Percentiles rank a stretch among this genome's conserved stretches.
phyloP scores from a whole-genome alignment of 495 filamentous ascomycete species.

The Penicillium flavigenum region DNA sequence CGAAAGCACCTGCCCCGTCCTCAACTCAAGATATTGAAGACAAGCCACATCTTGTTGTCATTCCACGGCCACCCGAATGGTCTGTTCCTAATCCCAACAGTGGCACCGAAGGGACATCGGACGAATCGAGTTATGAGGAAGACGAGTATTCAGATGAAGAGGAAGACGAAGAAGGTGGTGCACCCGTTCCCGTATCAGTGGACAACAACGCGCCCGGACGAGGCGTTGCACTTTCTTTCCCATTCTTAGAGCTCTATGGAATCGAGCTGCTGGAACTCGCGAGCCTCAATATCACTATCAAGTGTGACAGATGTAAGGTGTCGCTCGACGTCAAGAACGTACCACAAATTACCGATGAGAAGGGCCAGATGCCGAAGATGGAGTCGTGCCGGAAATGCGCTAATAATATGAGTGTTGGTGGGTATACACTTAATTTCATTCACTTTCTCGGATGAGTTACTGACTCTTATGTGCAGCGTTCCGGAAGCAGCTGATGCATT shows the following conservation, averaged over 20 bases:
- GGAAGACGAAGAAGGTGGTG: conserved; percentile 49
- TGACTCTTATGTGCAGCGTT: conserved; percentile 47
- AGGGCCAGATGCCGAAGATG: conserved; percentile 35
- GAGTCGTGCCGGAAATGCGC: conserved; percentile 78
- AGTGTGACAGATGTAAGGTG: conserved; percentile 84
- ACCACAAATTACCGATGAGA: conserved; percentile 45
- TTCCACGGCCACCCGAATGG: conserved; percentile 86
- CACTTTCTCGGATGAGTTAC: not conserved
- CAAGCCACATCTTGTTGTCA: conserved; percentile 67
- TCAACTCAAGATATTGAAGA: conserved; percentile 34
- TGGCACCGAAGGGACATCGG: conserved; percentile 34
- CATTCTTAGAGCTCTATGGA: conserved; percentile 73
- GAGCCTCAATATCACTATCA: conserved; percentile 68
- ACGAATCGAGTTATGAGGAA: conserved; percentile 37
- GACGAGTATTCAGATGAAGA: conserved; percentile 40
- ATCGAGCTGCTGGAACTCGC: conserved; percentile 78
- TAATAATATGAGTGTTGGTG: conserved; percentile 59
- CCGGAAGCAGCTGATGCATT: conserved; percentile 73
- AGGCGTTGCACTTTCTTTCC: conserved; percentile 81
- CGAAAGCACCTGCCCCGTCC: conserved; percentile 14
- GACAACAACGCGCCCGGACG: conserved; percentile 45
- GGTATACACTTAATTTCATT: not conserved
- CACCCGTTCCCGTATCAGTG: conserved; percentile 35
- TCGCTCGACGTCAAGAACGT: conserved; percentile 69
- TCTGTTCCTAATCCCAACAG: conserved; percentile 41